Evolutionary conservation across 805 yeast species (phyloP).

Genomic region (Metschnikowia colocasiae): DNA sequence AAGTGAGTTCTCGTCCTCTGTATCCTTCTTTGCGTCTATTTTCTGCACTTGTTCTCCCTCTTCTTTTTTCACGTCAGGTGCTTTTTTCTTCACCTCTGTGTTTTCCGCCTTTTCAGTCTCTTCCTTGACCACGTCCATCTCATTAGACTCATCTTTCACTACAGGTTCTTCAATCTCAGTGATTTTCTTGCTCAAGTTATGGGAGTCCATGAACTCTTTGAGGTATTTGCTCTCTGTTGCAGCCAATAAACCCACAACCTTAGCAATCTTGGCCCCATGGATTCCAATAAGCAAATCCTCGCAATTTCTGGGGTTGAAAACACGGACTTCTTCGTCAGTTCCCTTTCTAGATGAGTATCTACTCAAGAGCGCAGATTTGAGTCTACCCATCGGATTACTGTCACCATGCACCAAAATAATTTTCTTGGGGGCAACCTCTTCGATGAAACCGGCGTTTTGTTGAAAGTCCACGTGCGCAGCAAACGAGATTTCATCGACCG

Average conservation of each 20-base stretch:
- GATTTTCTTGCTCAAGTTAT: slow-evolving; percentile 41
- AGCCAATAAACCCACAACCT: slow-evolving; percentile 55
- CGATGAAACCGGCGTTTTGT: slow-evolving; percentile 89
- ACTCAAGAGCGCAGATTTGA: slow-evolving; percentile 86
- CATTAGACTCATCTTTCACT: slow-evolving; percentile 12
- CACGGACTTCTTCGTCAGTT: slow-evolving; percentile 85
- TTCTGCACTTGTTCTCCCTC: slow-evolving; percentile 6
- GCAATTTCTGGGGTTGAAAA: slow-evolving; percentile 90
- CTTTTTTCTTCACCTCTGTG: background rate
- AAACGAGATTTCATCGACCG: slow-evolving; percentile 90
- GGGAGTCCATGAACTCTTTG: slow-evolving; percentile 53
- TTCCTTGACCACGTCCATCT: slow-evolving; percentile 29
- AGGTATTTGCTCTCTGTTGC: slow-evolving; percentile 36
- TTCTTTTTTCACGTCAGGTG: background rate
- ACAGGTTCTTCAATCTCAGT: slow-evolving; percentile 7
- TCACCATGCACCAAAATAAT: slow-evolving; percentile 97
- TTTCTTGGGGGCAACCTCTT: slow-evolving; percentile 75
- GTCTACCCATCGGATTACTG: slow-evolving; percentile 96
- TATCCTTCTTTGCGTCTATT: slow-evolving; percentile 10
- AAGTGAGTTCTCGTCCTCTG: slow-evolving; percentile 15
- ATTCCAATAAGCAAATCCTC: slow-evolving; percentile 72
- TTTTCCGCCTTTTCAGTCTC: slow-evolving; percentile 5
- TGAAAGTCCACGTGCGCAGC: slow-evolving; percentile 99
- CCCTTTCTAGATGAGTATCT: slow-evolving; percentile 78
- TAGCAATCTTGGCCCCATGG: slow-evolving; percentile 80